Evolutionary conservation across 768 basidiomycete genomes (phyloP).

Genomic region (Tricholoma flavovirens): DNA sequence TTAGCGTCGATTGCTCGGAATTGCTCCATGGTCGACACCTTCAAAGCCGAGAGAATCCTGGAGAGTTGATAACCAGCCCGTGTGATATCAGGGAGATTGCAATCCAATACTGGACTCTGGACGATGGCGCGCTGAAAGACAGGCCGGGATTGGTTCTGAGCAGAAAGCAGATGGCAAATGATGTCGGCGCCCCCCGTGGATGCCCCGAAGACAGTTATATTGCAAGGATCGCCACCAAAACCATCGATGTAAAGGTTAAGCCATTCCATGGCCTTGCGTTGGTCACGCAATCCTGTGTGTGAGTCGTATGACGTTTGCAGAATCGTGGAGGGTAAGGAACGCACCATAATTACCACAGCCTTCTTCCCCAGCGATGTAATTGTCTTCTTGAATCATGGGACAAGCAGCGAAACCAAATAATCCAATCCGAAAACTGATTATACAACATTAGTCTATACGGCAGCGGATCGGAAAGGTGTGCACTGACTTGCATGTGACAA

Average conservation of each 20-base stretch:
- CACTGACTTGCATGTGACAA: conserved; percentile 73
- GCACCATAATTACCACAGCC: conserved; percentile 77
- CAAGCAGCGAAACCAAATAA: conserved; percentile 73
- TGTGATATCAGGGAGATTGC: conserved; percentile 52
- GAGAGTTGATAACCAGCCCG: conserved; percentile 65
- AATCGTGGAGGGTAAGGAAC: conserved; percentile 13
- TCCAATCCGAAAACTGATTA: conserved; percentile 67
- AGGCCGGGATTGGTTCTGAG: conserved; percentile 50
- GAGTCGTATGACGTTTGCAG: conserved; percentile 6
- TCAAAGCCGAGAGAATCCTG: conserved; percentile 52
- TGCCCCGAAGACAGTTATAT: conserved; percentile 48
- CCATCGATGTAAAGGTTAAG: conserved; percentile 50
- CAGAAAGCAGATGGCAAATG: conserved; percentile 58
- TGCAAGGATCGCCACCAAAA: conserved; percentile 65
- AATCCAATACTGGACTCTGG: conserved; percentile 66
- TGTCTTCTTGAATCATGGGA: conserved; percentile 60
- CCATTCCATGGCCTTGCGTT: conserved; percentile 61
- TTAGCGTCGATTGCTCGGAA: conserved; percentile 55
- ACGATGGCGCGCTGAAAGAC: conserved; percentile 70
- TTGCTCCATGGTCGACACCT: conserved; percentile 50
- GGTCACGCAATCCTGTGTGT: conserved; percentile 52
- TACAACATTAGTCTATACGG: not conserved
- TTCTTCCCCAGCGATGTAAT: conserved; percentile 54
- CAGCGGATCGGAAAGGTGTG: not conserved
- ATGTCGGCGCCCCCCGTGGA: conserved; percentile 55